These are phyloP conservation scores for Leucosporidium yakuticum DNA, from an alignment of 768 basidiomycete species.

Conservation along the genomic window DNA sequence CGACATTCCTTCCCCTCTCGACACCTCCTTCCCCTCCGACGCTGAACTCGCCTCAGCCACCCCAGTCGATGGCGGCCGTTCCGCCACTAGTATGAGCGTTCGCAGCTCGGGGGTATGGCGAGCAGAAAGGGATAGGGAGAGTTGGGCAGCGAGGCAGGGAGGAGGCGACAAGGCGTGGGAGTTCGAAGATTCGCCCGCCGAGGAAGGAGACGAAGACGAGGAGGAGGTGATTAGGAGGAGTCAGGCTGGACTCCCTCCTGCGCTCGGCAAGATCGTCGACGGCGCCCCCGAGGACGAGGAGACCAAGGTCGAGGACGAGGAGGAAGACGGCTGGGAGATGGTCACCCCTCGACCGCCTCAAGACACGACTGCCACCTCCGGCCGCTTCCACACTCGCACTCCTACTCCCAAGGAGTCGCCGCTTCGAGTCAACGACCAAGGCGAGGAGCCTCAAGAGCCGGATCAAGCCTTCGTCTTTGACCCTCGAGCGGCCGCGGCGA, in stretches of 20 bases:
- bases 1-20: not conserved
- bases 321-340: too few relatives aligned
- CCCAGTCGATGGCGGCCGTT: not conserved
- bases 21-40: not conserved
- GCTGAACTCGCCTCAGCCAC: not conserved
- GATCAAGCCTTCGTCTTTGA: too few relatives aligned
- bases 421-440: too few relatives aligned
- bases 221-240: not conserved
- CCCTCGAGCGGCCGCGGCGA: too few relatives aligned
- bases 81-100: not conserved
- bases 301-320: too few relatives aligned
- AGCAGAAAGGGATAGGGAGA: constrained; percentile 2
- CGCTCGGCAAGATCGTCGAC: not conserved
- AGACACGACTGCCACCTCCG: too few relatives aligned
- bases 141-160: not conserved
- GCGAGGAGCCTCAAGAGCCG: too few relatives aligned
- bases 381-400: too few relatives aligned
- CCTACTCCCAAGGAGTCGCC: too few relatives aligned
- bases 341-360: too few relatives aligned
- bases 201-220: not conserved
- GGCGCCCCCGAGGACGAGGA: too few relatives aligned
- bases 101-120: not conserved
- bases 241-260: too few relatives aligned
- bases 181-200: constrained; percentile 2
- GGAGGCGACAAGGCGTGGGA: constrained; percentile 4